A percentile compares a stretch with the other conserved stretches of the same genome.
phyloP scores from a whole-genome alignment of 495 filamentous ascomycete genomes.

The Margaritispora aquatica region DNA sequence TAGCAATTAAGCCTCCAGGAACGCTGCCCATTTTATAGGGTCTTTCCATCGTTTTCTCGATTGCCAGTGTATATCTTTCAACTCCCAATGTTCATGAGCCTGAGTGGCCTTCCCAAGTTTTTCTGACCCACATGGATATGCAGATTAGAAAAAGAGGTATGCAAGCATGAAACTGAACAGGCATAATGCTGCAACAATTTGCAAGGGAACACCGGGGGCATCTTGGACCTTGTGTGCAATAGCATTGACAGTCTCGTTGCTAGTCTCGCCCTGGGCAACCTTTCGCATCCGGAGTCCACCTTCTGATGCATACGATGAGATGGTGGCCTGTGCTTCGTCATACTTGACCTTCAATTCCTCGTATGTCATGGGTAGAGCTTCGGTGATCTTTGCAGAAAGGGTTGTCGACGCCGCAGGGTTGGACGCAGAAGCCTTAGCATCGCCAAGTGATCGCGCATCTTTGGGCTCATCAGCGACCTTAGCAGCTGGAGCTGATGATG shows the following conservation, averaged over 20 bases:
- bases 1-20: neutral
- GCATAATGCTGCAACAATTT: conserved; percentile 76
- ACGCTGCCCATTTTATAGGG: neutral
- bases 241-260: conserved; percentile 38
- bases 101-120: neutral
- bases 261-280: conserved; percentile 36
- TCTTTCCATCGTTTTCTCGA: neutral
- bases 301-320: conserved; percentile 64
- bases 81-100: neutral
- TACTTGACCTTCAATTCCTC: conserved; percentile 69
- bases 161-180: conserved; percentile 86
- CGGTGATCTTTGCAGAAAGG: neutral
- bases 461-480: conserved; percentile 14
- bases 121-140: neutral
- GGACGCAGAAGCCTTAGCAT: conserved; percentile 1
- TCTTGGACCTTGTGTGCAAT: conserved; percentile 51
- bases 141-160: conserved; percentile 81
- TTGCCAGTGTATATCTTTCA: neutral
- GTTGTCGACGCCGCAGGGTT: neutral
- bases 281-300: conserved; percentile 69
- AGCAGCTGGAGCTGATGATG: conserved; percentile 1
- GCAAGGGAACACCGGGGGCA: conserved; percentile 59
- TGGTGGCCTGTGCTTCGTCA: conserved; percentile 66
- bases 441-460: conserved; percentile 1
- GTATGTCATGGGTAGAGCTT: conserved; percentile 10